Percentiles rank a stretch among this genome's conserved stretches.
These are phyloP conservation scores for Diutina scorzettiae DNA, from an alignment of 1,139 yeast species.

Conservation along the genomic window DNA sequence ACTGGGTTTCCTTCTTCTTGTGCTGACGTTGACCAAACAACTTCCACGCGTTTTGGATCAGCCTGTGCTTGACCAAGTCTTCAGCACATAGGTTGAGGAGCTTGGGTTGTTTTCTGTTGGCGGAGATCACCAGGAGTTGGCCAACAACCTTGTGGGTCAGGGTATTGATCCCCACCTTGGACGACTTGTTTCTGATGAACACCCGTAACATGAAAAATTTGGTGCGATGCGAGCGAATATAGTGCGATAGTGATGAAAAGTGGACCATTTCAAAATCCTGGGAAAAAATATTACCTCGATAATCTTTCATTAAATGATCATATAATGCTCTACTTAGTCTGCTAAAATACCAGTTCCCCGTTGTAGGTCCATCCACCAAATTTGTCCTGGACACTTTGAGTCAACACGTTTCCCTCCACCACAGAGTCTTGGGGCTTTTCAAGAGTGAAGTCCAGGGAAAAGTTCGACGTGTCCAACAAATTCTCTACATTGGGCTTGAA, in stretches of 20 bases:
- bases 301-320: too few species aligned
- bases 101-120: slow-evolving; percentile 80
- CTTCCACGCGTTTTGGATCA: slow-evolving; percentile 79
- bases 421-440: slow-evolving; percentile 94
- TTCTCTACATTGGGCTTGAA: slow-evolving; percentile 87
- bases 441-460: slow-evolving; percentile 84
- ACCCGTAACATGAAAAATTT: neutral
- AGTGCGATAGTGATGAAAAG: too few species aligned
- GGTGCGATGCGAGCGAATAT: too few species aligned
- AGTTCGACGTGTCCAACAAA: slow-evolving; percentile 82
- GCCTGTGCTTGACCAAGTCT: slow-evolving; percentile 75
- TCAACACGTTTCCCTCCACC: slow-evolving; percentile 68
- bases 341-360: slow-evolving; percentile 30
- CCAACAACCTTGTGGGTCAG: slow-evolving; percentile 56
- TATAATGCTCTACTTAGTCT: too few species aligned
- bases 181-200: slow-evolving; percentile 2
- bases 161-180: slow-evolving; percentile 29
- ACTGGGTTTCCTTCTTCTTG: slow-evolving; percentile 29
- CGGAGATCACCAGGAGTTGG: slow-evolving; percentile 77
- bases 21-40: slow-evolving; percentile 41
- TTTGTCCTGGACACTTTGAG: slow-evolving; percentile 88
- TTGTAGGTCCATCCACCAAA: slow-evolving; percentile 99
- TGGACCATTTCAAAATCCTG: too few species aligned
- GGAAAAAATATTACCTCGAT: too few species aligned
- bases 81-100: slow-evolving; percentile 65